A percentile compares a stretch with the other conserved stretches of the same genome.
Evolutionary conservation across 306 rosid species (phyloP).

Genomic region (Rosa rugosa): DNA sequence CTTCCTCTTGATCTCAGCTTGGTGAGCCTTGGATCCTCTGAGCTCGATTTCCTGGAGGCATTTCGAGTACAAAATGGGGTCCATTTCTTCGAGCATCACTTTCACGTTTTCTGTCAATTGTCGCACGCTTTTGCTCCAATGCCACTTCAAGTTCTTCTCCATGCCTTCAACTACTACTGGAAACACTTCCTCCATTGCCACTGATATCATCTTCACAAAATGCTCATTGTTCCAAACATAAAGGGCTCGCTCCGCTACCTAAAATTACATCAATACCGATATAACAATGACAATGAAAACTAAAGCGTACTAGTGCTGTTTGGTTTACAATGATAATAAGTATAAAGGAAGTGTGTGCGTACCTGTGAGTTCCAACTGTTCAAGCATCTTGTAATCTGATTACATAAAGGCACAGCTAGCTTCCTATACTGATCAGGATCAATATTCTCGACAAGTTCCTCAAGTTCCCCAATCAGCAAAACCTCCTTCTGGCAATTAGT

Average conservation of each 20-base stretch:
- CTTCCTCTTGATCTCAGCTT: conserved; percentile 49
- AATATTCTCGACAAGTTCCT: conserved; percentile 69
- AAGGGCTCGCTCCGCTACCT: conserved; percentile 90
- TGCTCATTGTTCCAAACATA: conserved; percentile 87
- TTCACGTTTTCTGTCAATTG: conserved; percentile 69
- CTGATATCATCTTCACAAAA: conserved; percentile 68
- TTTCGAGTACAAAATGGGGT: conserved; percentile 57
- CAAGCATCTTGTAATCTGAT: conserved; percentile 62
- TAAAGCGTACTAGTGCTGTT: not conserved
- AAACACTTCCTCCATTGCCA: conserved; percentile 60
- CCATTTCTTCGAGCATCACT: conserved; percentile 68
- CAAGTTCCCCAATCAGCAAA: conserved; percentile 71
- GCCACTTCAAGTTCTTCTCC: conserved; percentile 71
- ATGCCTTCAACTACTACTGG: conserved; percentile 68
- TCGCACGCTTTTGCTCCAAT: conserved; percentile 67
- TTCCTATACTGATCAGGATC: conserved; percentile 74
- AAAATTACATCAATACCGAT: not conserved
- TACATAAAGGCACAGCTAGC: conserved; percentile 71
- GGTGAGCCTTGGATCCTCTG: conserved; percentile 42
- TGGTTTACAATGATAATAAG: not conserved
- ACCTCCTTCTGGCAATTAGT: conserved; percentile 78
- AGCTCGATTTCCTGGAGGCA: conserved; percentile 46
- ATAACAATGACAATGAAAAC: not conserved
- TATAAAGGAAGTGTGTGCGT: not conserved
- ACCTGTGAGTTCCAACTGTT: conserved; percentile 90